Evolutionary conservation across 2,329 filamentous ascomycete genomes (phyloP), one percentile per base, ranked within the genome.

Genomic region (Magnaporthiopsis rhizophila): DNA sequence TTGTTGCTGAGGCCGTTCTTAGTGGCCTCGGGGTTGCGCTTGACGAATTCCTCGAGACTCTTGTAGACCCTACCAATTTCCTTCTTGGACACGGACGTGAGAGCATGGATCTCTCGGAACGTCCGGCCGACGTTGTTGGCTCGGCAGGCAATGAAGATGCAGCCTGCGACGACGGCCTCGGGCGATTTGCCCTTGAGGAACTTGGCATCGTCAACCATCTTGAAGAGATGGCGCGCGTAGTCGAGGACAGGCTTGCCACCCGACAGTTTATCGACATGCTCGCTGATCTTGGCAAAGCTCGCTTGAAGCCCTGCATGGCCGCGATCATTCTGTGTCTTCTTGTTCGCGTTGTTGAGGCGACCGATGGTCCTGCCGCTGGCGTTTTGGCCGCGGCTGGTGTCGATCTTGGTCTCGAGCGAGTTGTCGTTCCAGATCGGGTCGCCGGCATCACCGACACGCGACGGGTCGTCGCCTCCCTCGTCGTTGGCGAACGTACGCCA

Each of bases 401-500:
- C 69, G 11, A 71, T 68, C 65, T 69, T 67, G 18, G 69, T 71
- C 73, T 93, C 87, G 59, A 97, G 87, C 78, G 92, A 68, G 92
- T 89, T 53, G 65, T 92, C 93, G 72, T 96, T 92, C 65, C 97
- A 84, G 58, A 99, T 87, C 64, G 91, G 89, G 73, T 98, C 97
- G 66, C 89, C 89, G 7, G 90, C 91, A 71, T 98, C 95, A 80
- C 95, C 95, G 69, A 99, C 94, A 92, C 95, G 95, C 65, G 92
- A 97, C 5, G 96, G 95, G 70, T 99, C 95, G 71, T 98, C 96
- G 72, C 91, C 93, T 72, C 91, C 92, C 74, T 99, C 96, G 73
- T 99, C 95, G 74, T 98, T 98, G 74, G 93, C 92, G 79, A 99
- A 99, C 0, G 95, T 99, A 74, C 95, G 91, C 95, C 95, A 99